These are phyloP conservation scores for Phytophthora kernoviae DNA, from an alignment of 352 stramenopile species.

Conservation along the genomic window DNA sequence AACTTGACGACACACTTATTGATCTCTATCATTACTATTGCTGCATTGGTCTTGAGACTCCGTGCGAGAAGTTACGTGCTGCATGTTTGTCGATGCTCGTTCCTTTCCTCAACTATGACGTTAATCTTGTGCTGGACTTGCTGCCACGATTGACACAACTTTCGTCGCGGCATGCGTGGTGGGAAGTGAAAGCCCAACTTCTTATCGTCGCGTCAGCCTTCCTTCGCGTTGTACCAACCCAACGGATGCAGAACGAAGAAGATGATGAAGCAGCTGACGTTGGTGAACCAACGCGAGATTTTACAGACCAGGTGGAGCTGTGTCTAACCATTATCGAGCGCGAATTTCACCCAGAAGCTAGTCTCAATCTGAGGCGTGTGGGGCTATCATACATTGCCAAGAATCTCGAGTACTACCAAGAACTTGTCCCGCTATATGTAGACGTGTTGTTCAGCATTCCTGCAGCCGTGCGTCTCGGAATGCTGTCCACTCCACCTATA, in stretches of 20 bases:
- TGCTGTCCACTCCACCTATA: constrained; percentile 36
- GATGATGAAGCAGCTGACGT: constrained; percentile 4
- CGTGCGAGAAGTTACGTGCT: constrained; percentile 78
- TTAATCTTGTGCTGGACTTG: constrained; percentile 55
- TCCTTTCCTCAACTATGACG: constrained; percentile 44
- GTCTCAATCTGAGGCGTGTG: constrained; percentile 66
- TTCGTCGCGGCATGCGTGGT: constrained; percentile 70
- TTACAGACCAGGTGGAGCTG: constrained; percentile 73
- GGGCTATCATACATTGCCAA: constrained; percentile 62
- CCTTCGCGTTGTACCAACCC: constrained; percentile 36
- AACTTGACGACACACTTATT: constrained; percentile 72
- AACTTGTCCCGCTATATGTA: constrained; percentile 77
- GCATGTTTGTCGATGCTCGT: constrained; percentile 80
- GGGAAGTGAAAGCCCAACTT: constrained; percentile 86
- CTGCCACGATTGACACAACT: constrained; percentile 70
- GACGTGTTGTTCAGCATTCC: constrained; percentile 77
- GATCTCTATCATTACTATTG: constrained; percentile 91
- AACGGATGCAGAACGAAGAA: constrained; percentile 19
- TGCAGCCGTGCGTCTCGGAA: constrained; percentile 36
- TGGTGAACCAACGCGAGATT: constrained; percentile 35
- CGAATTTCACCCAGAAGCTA: constrained; percentile 64
- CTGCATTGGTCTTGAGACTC: constrained; percentile 77
- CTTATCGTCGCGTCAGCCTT: constrained; percentile 69
- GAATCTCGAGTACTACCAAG: constrained; percentile 66
- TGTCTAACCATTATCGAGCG: constrained; percentile 73